Conservation (phyloP, 2,329 filamentous ascomycete genomes). For the Colletotrichum lini region DNA sequence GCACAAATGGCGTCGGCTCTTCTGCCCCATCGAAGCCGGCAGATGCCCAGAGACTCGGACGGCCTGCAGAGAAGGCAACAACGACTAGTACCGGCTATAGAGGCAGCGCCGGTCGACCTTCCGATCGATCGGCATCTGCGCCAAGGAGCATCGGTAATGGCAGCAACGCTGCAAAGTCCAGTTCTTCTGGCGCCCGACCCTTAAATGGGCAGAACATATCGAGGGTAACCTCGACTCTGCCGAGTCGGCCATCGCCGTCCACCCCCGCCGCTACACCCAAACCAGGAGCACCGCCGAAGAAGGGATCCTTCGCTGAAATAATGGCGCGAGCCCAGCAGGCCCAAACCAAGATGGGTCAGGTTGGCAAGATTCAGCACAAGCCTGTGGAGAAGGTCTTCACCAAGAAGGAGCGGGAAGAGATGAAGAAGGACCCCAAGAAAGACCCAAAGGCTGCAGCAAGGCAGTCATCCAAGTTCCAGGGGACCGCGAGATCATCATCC, state of each 20-base stretch:
- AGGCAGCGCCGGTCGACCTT: conserved; percentile 40
- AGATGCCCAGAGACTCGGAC: conserved; percentile 44
- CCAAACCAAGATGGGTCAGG: conserved; percentile 71
- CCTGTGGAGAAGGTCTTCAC: conserved; percentile 74
- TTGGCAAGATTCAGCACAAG: conserved; percentile 83
- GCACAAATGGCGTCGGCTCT: conserved; percentile 11
- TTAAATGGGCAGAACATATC: conserved; percentile 22
- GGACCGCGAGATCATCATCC: conserved; percentile 22
- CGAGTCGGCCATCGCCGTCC: conserved; percentile 49
- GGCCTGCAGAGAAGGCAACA: conserved; percentile 26
- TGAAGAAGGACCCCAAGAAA: conserved; percentile 60
- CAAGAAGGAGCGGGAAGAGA: conserved; percentile 67
- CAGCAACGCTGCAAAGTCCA: conserved; percentile 19
- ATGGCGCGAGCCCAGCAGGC: conserved; percentile 79
- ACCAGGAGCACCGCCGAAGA: conserved; percentile 70
- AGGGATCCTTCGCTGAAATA: conserved; percentile 81
- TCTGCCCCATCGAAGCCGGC: conserved; percentile 48
- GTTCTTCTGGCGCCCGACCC: conserved; percentile 26
- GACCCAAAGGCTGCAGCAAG: conserved; percentile 24
- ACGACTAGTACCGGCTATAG: conserved; percentile 34
- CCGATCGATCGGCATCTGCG: conserved; percentile 30
- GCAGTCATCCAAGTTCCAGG: conserved; percentile 32
- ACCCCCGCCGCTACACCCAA: conserved; percentile 59
- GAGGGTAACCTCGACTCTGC: conserved; percentile 19
- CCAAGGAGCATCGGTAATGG: conserved; percentile 36